A percentile compares a stretch with the other conserved stretches of the same genome.
phyloP scores from a whole-genome alignment of 139 green algal genomes.

The Chlamydomonas sp. region DNA sequence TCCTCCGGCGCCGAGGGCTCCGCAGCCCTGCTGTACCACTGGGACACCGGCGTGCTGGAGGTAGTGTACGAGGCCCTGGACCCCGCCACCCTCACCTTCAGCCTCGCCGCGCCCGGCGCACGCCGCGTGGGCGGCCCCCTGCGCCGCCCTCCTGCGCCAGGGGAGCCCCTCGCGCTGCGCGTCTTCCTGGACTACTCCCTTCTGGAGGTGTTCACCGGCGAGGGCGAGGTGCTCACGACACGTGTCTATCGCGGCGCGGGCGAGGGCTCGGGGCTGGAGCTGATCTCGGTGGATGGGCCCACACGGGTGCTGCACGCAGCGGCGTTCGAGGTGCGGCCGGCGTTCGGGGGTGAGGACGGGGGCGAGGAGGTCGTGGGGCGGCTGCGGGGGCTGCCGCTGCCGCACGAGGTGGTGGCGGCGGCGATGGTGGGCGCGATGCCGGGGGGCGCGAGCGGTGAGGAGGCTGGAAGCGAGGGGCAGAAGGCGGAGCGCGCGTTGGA shows the following conservation, averaged over 20 bases:
- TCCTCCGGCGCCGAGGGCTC: conserved; percentile 70
- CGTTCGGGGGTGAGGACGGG: conserved; percentile 6
- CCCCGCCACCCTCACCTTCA: conserved; percentile 68
- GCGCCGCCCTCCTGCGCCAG: conserved; percentile 36
- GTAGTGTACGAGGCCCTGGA: conserved; percentile 74
- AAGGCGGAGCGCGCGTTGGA: too few species aligned
- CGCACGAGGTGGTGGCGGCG: too few species aligned
- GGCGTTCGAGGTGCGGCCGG: conserved; percentile 69
- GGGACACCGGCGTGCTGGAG: conserved; percentile 61
- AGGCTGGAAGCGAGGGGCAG: too few species aligned
- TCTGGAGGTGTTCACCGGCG: conserved; percentile 73
- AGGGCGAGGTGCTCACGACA: conserved; percentile 75
- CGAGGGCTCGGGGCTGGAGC: conserved; percentile 62
- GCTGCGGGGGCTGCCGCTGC: too few species aligned
- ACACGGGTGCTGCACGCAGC: conserved; percentile 46
- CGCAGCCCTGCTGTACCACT: conserved; percentile 83
- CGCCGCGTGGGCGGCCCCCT: conserved; percentile 72
- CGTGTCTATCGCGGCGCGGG: conserved; percentile 79
- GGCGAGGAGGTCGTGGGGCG: too few species aligned
- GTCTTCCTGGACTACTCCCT: conserved; percentile 83
- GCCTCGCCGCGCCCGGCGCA: conserved; percentile 54
- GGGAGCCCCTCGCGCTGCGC: conserved; percentile 67
- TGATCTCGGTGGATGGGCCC: conserved; percentile 70
- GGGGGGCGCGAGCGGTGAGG: too few species aligned
- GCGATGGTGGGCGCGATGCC: too few species aligned